Evolutionary conservation across 495 filamentous ascomycete genomes (phyloP).

Genomic region (Eremomyces bilateralis): DNA sequence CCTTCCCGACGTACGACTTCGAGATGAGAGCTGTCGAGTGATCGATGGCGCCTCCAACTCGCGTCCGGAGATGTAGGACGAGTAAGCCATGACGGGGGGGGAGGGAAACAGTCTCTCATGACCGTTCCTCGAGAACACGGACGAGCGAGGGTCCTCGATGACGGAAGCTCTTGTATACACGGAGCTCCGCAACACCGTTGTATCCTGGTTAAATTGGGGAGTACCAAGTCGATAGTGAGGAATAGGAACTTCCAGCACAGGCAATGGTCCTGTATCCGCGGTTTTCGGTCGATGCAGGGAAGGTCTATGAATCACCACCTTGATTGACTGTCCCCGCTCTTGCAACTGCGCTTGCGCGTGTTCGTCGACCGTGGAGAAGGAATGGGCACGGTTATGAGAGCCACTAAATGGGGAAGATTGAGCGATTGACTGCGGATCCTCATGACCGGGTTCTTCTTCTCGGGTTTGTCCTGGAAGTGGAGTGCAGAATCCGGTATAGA

Average conservation of each 20-base stretch:
- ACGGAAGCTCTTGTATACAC: conserved; percentile 29
- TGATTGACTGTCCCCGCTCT: conserved; percentile 45
- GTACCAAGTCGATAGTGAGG: conserved; percentile 73
- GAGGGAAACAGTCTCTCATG: conserved; percentile 23
- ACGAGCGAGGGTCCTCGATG: conserved; percentile 31
- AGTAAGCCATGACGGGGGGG: conserved; percentile 18
- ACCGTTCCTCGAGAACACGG: conserved; percentile 28
- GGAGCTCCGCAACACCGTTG: conserved; percentile 61
- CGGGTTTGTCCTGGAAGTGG: conserved; percentile 1
- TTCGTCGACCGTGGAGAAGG: conserved; percentile 32
- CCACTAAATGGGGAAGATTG: conserved; percentile 7
- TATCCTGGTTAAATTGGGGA: conserved; percentile 64
- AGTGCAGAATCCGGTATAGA: conserved; percentile 15
- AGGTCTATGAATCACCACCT: conserved; percentile 66
- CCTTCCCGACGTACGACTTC: conserved; percentile 9
- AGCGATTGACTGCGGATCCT: conserved; percentile 10
- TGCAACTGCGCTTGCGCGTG: conserved; percentile 15
- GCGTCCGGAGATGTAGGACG: conserved; percentile 18
- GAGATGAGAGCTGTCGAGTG: too few relatives aligned
- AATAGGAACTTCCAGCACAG: conserved; percentile 55
- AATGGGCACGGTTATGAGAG: conserved; percentile 28
- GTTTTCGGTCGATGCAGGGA: conserved; percentile 41
- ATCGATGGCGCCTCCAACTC: conserved; percentile 17
- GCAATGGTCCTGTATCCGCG: conserved; percentile 28
- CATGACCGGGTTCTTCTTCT: conserved; percentile 4